phyloP scores from a whole-genome alignment of 805 yeast species.

The Torulaspora delbrueckii region DNA sequence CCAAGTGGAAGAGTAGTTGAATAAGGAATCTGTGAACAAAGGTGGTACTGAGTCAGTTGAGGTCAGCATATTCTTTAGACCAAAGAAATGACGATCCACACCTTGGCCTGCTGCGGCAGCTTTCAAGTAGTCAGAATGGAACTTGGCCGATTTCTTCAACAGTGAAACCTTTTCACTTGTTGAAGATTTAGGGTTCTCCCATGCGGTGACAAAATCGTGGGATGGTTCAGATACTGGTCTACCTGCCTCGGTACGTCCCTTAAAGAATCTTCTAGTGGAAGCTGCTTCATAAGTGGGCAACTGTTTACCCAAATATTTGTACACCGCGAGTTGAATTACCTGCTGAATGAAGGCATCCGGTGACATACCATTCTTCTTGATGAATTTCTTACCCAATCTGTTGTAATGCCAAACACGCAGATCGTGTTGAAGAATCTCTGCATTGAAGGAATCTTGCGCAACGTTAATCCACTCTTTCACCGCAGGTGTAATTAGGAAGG shows the following conservation, averaged over 20 bases:
- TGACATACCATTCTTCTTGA: slow-evolving; percentile 77
- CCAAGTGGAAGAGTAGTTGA: slow-evolving; percentile 77
- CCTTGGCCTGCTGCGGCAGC: slow-evolving; percentile 84
- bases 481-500: slow-evolving; percentile 55
- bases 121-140: slow-evolving; percentile 69
- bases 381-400: slow-evolving; percentile 80
- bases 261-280: slow-evolving; percentile 80
- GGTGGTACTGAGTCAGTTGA: slow-evolving; percentile 51
- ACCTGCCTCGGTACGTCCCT: slow-evolving; percentile 93
- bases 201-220: slow-evolving; percentile 62
- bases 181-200: slow-evolving; percentile 51
- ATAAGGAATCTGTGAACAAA: slow-evolving; percentile 71
- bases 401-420: slow-evolving; percentile 73
- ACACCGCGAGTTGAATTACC: slow-evolving; percentile 86
- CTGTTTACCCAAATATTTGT: slow-evolving; percentile 68
- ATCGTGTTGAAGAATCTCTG: slow-evolving; percentile 57
- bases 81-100: slow-evolving; percentile 90
- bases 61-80: slow-evolving; percentile 67
- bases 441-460: slow-evolving; percentile 55
- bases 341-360: slow-evolving; percentile 94
- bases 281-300: slow-evolving; percentile 96
- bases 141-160: slow-evolving; percentile 64
- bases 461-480: slow-evolving; percentile 46
- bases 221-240: slow-evolving; percentile 76
- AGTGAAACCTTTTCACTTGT: slow-evolving; percentile 55